Conservation (phyloP, 1,284 basidiomycete species). For the Mycosarcoma maydis region DNA sequence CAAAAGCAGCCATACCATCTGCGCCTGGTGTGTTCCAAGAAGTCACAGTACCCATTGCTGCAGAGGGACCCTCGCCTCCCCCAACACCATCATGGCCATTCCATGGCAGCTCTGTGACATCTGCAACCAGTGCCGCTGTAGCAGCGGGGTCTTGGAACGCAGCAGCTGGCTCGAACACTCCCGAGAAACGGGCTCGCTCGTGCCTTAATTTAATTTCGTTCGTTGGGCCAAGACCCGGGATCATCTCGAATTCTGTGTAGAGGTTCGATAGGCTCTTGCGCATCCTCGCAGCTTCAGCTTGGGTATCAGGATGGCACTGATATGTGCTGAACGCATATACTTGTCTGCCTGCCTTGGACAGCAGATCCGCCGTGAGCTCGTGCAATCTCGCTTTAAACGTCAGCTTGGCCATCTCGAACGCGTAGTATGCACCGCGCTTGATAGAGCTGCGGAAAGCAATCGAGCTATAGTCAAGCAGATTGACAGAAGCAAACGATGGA, state of each 20-base stretch:
- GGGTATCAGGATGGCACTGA: conserved; percentile 34
- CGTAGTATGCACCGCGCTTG: conserved; percentile 30
- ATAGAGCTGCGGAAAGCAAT: conserved; percentile 38
- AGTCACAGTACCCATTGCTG: conserved; percentile 3
- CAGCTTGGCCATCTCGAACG: conserved; percentile 37
- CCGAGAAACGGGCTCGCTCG: conserved; percentile 27
- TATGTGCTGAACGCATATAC: conserved; percentile 42
- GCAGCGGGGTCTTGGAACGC: conserved; percentile 3
- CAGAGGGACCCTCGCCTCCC: neutral
- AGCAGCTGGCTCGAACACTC: conserved; percentile 28
- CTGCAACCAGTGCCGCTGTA: conserved; percentile 10
- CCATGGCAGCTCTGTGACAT: conserved; percentile 23
- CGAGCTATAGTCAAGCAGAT: conserved; percentile 38
- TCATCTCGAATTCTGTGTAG: conserved; percentile 38
- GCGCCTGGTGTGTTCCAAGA: conserved; percentile 29
- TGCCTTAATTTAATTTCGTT: conserved; percentile 22
- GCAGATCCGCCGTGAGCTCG: conserved; percentile 38
- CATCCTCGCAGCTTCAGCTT: conserved; percentile 26
- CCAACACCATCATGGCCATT: neutral
- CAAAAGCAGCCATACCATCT: conserved; percentile 18
- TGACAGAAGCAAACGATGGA: conserved; percentile 18
- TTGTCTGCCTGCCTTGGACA: conserved; percentile 25
- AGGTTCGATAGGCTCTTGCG: conserved; percentile 16
- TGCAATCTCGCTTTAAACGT: conserved; percentile 25
- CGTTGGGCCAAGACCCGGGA: conserved; percentile 30